These are phyloP conservation scores for Aspergillus biplanus DNA, from an alignment of 495 filamentous ascomycete genomes.

Conservation along the genomic window DNA sequence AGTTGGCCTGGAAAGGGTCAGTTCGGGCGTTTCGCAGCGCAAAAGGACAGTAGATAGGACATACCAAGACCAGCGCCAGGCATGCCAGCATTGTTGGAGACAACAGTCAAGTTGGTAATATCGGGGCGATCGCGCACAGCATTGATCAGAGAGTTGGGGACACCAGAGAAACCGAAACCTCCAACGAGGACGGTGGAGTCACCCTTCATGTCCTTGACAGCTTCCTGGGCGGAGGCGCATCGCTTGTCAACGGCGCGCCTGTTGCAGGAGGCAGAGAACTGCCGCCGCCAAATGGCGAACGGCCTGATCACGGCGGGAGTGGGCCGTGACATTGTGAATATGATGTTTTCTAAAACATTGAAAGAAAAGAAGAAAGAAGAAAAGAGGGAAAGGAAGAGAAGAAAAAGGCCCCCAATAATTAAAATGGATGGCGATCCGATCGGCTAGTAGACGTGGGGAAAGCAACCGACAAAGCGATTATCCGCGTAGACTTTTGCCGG, in stretches of 20 bases:
- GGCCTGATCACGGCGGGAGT: constrained; percentile 38
- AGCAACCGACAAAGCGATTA: constrained; percentile 30
- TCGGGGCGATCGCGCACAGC: constrained; percentile 72
- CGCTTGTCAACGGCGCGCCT: constrained; percentile 77
- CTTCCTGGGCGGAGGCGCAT: constrained; percentile 68
- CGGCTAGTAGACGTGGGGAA: constrained; percentile 21
- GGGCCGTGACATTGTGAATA: constrained; percentile 37
- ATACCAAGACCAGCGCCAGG: constrained; percentile 72
- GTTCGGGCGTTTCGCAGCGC: neutral
- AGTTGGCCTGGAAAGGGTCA: constrained; percentile 53
- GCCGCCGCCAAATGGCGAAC: constrained; percentile 48
- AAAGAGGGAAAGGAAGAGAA: constrained; percentile 12
- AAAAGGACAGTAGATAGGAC: neutral
- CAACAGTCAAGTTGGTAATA: constrained; percentile 75
- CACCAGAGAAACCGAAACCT: constrained; percentile 84
- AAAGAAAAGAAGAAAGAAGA: constrained; percentile 14
- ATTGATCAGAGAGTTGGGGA: constrained; percentile 82
- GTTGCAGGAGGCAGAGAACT: constrained; percentile 66
- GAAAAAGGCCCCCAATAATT: neutral
- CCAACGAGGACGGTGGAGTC: constrained; percentile 73
- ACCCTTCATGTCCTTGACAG: constrained; percentile 74
- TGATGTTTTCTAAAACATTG: constrained; percentile 8
- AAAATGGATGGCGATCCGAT: constrained; percentile 17
- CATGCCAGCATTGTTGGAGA: constrained; percentile 90
- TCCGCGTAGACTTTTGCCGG: constrained; percentile 19